Conservation (phyloP, 495 filamentous ascomycete genomes). For the Thermothielavioides terrestris region DNA sequence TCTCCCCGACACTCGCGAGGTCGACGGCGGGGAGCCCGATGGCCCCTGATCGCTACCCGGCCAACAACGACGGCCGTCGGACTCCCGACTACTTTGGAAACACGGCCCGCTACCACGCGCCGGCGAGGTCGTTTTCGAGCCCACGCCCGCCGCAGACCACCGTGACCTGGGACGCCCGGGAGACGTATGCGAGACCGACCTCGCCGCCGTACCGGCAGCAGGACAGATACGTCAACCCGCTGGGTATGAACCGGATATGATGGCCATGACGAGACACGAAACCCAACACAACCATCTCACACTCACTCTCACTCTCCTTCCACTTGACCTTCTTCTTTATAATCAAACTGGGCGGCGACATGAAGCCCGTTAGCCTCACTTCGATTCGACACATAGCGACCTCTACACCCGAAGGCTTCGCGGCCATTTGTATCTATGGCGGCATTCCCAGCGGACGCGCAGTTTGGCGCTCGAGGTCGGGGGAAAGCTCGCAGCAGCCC, state of each 20-base stretch:
- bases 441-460: too few species aligned
- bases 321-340: not conserved
- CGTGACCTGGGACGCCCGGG: constrained; percentile 32
- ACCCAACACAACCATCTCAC: not conserved
- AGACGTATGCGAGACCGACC: constrained; percentile 26
- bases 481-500: too few species aligned
- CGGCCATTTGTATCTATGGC: too few species aligned
- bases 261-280: constrained; percentile 15
- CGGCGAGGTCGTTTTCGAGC: constrained; percentile 40
- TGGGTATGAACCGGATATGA: constrained; percentile 43
- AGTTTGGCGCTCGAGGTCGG: too few species aligned
- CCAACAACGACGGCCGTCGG: constrained; percentile 28
- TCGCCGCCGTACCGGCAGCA: constrained; percentile 16
- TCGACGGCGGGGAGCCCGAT: constrained; percentile 27
- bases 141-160: constrained; percentile 33
- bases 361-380: too few species aligned
- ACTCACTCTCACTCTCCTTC: not conserved
- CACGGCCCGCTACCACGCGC: constrained; percentile 37
- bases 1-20: constrained; percentile 29
- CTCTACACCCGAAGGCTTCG: too few species aligned
- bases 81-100: constrained; percentile 44
- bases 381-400: too few species aligned
- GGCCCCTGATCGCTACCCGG: not conserved
- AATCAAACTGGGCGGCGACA: too few species aligned
- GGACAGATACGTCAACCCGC: constrained; percentile 34